A percentile compares a stretch with the other conserved stretches of the same genome.
These are phyloP conservation scores for Boletales sp. DNA, from an alignment of 768 basidiomycete species.

Conservation along the genomic window DNA sequence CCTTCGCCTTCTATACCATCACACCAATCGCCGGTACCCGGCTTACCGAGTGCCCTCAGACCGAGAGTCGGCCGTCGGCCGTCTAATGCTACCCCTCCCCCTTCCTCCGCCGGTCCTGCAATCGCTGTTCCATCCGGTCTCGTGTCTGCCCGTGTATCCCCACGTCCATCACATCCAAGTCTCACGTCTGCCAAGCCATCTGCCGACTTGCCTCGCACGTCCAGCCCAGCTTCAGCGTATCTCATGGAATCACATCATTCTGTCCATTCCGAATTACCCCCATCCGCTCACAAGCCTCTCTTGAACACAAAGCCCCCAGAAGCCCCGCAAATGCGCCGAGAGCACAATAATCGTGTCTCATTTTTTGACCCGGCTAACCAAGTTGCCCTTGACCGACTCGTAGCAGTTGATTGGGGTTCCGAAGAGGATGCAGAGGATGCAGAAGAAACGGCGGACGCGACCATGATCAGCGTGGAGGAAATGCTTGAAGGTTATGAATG, in stretches of 20 bases:
- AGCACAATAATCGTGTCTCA: slow-evolving; percentile 71
- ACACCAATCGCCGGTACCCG: slow-evolving; percentile 15
- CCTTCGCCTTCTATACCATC: slow-evolving; percentile 19
- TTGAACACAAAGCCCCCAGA: slow-evolving; percentile 32
- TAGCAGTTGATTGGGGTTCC: slow-evolving; percentile 42
- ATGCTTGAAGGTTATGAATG: slow-evolving; percentile 99
- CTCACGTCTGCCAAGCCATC: slow-evolving; percentile 16
- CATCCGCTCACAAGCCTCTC: slow-evolving; percentile 21
- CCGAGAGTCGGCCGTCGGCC: slow-evolving; percentile 40
- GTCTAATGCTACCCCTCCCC: slow-evolving; percentile 39
- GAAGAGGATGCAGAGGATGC: slow-evolving; percentile 55
- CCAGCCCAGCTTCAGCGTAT: slow-evolving; percentile 16
- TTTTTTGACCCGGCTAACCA: slow-evolving; percentile 83
- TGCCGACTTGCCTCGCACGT: slow-evolving; percentile 14
- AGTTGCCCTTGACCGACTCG: slow-evolving; percentile 64
- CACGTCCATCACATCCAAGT: slow-evolving; percentile 12
- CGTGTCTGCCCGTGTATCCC: slow-evolving; percentile 24
- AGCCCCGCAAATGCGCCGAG: slow-evolving; percentile 39
- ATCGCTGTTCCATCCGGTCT: slow-evolving; percentile 24
- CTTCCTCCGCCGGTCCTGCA: slow-evolving; percentile 23
- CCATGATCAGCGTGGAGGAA: slow-evolving; percentile 91
- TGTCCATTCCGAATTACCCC: slow-evolving; percentile 18
- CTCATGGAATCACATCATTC: slow-evolving; percentile 9
- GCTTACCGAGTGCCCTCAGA: slow-evolving; percentile 31
- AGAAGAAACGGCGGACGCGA: slow-evolving; percentile 75